Percentiles rank a stretch among this genome's conserved stretches.
Conservation (phyloP, 495 filamentous ascomycete genomes). For the Astrothelium subdiscretum region DNA sequence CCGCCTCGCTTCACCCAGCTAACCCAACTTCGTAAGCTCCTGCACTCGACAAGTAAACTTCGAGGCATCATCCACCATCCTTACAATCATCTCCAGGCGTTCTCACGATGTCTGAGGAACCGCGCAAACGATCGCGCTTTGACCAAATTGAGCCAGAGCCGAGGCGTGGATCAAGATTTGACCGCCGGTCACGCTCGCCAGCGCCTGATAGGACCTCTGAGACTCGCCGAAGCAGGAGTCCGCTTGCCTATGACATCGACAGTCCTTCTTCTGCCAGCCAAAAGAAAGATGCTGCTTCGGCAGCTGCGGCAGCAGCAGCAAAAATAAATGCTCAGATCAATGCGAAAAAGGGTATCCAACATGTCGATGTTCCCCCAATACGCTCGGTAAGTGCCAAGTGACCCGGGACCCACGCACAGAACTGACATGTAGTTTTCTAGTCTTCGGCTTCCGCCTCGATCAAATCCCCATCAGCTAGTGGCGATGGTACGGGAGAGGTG, state of each 20-base stretch:
- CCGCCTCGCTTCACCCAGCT: not conserved
- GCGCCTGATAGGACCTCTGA: conserved; percentile 45
- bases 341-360: conserved; percentile 84
- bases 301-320: conserved; percentile 83
- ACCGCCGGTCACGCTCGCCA: conserved; percentile 78
- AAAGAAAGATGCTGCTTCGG: conserved; percentile 45
- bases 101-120: conserved; percentile 64
- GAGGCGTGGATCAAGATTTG: conserved; percentile 61
- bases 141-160: conserved; percentile 76
- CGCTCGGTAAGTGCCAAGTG: conserved; percentile 39
- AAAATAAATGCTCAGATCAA: conserved; percentile 88
- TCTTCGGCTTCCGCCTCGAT: conserved; percentile 35
- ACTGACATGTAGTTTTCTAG: not conserved
- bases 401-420: not conserved
- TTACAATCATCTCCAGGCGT: not conserved
- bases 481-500: conserved; percentile 68
- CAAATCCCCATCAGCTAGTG: conserved; percentile 36
- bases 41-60: not conserved
- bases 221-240: conserved; percentile 66
- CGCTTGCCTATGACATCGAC: conserved; percentile 45
- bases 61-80: not conserved
- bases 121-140: conserved; percentile 83
- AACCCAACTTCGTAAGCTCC: not conserved
- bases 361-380: conserved; percentile 88
- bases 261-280: conserved; percentile 37